Base-by-base conservation (phyloP, 441 rosid genomes). In the Gossypium lobatum region DNA sequence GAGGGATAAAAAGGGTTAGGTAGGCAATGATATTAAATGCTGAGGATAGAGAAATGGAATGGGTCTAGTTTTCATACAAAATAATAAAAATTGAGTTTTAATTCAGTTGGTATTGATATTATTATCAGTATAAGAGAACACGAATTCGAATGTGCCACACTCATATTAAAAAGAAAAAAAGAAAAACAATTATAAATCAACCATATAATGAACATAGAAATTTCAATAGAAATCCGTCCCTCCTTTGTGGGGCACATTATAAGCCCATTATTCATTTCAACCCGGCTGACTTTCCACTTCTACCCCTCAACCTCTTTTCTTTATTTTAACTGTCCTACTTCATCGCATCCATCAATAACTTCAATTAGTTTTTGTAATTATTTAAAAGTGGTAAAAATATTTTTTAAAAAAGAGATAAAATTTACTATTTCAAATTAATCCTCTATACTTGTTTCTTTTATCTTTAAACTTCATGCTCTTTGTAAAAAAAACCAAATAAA, bases 31-130 rank as follows among this genome's bases (percentile, higher is more conserved):
- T 18, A 18, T 64, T 50, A 64, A 26, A 64, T 39, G 69, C 23
- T 2, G 10, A 13, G 13, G 10, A 11, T 21, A 2, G 54, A 5
- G 1, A 20, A 65, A 20, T 25, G 1, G 11, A 14, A 45, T 46
- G 70, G 34, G 37, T 16, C 3, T 9, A 20, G 0, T 46, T 42
- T 13, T 11, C 18, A 37, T 20, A 2, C 2, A 60, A 60, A 14
- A 21, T 21, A 21, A 37, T 37, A 37, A 34, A 34, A 37, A 1
- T 37, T 0, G 0, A 39, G 0, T 8, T 39, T 8, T 8, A 8
- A 1, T 8, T 39, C 0, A 39, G 3, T 39, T 8, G 0, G 0
- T 0, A 39, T 8, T 0, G 0, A 0, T 9, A 39, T 2, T 39
- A 39, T 39, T 39, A 39, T 1, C 0, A 0, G 0, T 0, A 7